Evolutionary conservation across 2,329 filamentous ascomycete species (phyloP).

Genomic region (Hyphodiscus sp.): DNA sequence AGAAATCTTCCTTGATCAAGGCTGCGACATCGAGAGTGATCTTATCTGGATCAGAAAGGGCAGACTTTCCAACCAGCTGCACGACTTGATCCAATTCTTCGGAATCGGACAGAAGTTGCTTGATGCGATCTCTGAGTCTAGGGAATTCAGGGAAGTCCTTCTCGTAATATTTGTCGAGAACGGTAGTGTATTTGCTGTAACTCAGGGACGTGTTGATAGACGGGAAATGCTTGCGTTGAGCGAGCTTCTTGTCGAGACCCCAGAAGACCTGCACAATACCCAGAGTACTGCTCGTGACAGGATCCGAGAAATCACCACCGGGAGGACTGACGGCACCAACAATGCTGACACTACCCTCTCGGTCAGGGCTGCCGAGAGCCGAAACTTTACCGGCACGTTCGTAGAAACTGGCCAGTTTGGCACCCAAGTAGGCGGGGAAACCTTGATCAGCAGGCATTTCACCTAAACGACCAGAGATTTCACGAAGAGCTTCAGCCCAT

Average conservation of each 20-base stretch:
- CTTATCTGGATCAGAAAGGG: slow-evolving; percentile 93
- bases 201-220: slow-evolving; percentile 93
- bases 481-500: slow-evolving; percentile 97
- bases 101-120: slow-evolving; percentile 86
- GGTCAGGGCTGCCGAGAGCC: slow-evolving; percentile 80
- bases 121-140: slow-evolving; percentile 84
- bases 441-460: slow-evolving; percentile 99
- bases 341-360: slow-evolving; percentile 90
- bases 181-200: slow-evolving; percentile 92
- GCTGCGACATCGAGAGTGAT: slow-evolving; percentile 91
- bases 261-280: slow-evolving; percentile 99
- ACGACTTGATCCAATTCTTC: slow-evolving; percentile 98
- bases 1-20: slow-evolving; percentile 94
- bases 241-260: slow-evolving; percentile 99
- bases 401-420: slow-evolving; percentile 98
- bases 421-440: slow-evolving; percentile 95
- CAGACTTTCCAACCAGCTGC: slow-evolving; percentile 95
- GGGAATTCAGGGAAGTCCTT: slow-evolving; percentile 94
- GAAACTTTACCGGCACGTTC: slow-evolving; percentile 89
- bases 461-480: slow-evolving; percentile 95
- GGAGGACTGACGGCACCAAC: slow-evolving; percentile 96
- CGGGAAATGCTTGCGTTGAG: slow-evolving; percentile 97
- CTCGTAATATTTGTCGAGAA: slow-evolving; percentile 90
- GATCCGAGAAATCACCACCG: slow-evolving; percentile 98
- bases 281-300: slow-evolving; percentile 87